These are phyloP conservation scores for Knufia fluminis DNA, from an alignment of 2,329 filamentous ascomycete species.

Conservation along the genomic window DNA sequence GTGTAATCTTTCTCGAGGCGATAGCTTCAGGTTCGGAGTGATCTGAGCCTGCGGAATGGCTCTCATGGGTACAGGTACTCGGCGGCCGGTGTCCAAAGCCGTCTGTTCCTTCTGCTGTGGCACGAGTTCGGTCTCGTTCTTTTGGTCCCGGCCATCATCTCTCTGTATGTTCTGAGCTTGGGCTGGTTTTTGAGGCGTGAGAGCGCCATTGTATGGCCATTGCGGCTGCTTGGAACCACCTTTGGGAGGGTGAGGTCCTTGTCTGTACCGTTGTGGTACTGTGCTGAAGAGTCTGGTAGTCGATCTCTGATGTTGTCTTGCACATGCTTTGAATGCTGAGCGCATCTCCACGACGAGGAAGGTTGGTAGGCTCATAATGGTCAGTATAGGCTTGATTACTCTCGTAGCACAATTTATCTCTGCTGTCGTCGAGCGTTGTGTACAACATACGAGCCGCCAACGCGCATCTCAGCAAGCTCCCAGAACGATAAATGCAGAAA, in stretches of 20 bases:
- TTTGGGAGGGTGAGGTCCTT: neutral
- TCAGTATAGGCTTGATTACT: neutral
- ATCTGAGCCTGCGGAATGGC: conserved; percentile 22
- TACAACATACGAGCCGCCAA: too few species aligned
- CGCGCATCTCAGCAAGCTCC: too few species aligned
- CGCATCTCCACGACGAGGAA: conserved; percentile 18
- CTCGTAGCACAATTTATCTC: neutral
- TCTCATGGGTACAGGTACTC: conserved; percentile 18
- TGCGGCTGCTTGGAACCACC: neutral
- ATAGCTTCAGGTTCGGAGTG: conserved; percentile 18
- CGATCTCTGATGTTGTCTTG: conserved; percentile 14
- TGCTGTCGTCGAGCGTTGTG: neutral
- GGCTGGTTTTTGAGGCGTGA: neutral
- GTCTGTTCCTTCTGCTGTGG: conserved; percentile 11
- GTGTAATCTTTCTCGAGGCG: conserved; percentile 21
- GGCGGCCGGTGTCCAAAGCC: conserved; percentile 14
- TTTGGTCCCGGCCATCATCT: neutral
- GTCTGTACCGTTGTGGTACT: neutral
- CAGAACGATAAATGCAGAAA: too few species aligned
- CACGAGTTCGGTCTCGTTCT: conserved; percentile 12
- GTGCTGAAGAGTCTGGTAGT: conserved; percentile 15
- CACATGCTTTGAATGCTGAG: conserved; percentile 16
- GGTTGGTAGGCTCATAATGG: conserved; percentile 10
- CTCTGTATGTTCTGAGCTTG: neutral
- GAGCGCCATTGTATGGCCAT: conserved; percentile 6